Conservation (phyloP, 768 basidiomycete species). For the Solioccasus polychromus region DNA sequence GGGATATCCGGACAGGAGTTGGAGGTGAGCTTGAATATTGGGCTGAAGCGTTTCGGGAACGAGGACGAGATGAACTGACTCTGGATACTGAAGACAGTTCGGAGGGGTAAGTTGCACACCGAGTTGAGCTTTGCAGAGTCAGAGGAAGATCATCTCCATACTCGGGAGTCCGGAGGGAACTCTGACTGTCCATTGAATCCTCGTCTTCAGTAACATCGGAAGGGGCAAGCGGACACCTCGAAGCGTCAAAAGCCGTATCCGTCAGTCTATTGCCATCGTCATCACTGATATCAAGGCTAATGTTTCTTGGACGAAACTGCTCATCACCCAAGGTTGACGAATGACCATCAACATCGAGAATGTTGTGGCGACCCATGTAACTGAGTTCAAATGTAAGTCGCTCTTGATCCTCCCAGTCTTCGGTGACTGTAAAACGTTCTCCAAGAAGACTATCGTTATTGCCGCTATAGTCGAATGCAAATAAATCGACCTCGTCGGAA, state of each 20-base stretch:
- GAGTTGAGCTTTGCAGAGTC: neutral
- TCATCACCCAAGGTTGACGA: constrained; percentile 4
- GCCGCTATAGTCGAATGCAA: constrained; percentile 21
- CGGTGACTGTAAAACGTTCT: constrained; percentile 21
- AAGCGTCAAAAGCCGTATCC: constrained; percentile 20
- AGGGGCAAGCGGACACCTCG: constrained; percentile 18
- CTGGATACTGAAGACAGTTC: constrained; percentile 18
- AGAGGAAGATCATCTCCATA: constrained; percentile 20
- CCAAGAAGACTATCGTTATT: constrained; percentile 25
- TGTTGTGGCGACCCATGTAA: neutral
- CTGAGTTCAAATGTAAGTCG: constrained; percentile 20
- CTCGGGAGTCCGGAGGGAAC: constrained; percentile 26
- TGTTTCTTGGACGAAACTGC: constrained; percentile 8
- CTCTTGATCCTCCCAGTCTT: constrained; percentile 25
- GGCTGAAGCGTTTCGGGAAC: constrained; percentile 18
- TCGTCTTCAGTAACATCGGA: constrained; percentile 29
- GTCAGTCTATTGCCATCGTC: constrained; percentile 6
- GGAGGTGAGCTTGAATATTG: constrained; percentile 1
- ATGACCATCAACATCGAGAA: neutral
- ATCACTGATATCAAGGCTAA: constrained; percentile 5
- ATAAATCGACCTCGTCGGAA: constrained; percentile 17
- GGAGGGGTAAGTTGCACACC: neutral
- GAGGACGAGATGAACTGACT: constrained; percentile 25
- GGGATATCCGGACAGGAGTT: neutral
- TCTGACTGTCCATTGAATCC: constrained; percentile 27